phyloP scores from a whole-genome alignment of 1,139 yeast species.

The Geotrichum reessii region DNA sequence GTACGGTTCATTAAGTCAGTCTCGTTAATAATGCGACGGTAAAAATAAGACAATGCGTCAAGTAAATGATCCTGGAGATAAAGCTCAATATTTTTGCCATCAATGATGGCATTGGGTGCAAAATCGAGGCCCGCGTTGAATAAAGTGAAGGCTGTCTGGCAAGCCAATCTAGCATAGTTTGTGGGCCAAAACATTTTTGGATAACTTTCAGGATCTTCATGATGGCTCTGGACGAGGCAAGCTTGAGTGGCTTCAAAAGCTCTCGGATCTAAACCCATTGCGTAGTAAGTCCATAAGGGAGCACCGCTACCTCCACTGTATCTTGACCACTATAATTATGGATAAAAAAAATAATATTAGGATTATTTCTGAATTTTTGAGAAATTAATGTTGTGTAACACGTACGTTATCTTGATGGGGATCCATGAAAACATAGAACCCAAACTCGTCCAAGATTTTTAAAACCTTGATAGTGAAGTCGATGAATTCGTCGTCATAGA shows the following conservation, averaged over 20 bases:
- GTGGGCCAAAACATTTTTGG: conserved; percentile 95
- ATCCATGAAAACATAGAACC: conserved; percentile 75
- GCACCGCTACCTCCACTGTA: conserved; percentile 94
- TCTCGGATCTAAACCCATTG: conserved; percentile 83
- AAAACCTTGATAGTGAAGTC: conserved; percentile 63
- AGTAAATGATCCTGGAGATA: conserved; percentile 61
- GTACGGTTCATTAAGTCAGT: conserved; percentile 51
- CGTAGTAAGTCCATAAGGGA: conserved; percentile 90
- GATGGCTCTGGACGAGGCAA: conserved; percentile 60
- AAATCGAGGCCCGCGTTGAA: conserved; percentile 72
- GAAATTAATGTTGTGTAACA: neutral
- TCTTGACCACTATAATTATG: conserved; percentile 59
- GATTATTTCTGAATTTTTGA: neutral
- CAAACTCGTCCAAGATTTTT: conserved; percentile 52
- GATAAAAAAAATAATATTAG: neutral
- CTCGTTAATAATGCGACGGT: conserved; percentile 45
- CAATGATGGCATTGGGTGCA: conserved; percentile 61
- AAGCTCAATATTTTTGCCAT: conserved; percentile 68
- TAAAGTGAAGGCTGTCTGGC: conserved; percentile 76
- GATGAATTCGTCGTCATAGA: conserved; percentile 71
- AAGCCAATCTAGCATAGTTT: conserved; percentile 70
- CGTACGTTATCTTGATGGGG: conserved; percentile 77
- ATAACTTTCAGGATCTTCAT: conserved; percentile 42
- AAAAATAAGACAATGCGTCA: conserved; percentile 48
- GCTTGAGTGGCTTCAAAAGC: conserved; percentile 65